Base-by-base conservation (phyloP, 1,284 basidiomycete species). In the Apiotrichum gamsii region DNA sequence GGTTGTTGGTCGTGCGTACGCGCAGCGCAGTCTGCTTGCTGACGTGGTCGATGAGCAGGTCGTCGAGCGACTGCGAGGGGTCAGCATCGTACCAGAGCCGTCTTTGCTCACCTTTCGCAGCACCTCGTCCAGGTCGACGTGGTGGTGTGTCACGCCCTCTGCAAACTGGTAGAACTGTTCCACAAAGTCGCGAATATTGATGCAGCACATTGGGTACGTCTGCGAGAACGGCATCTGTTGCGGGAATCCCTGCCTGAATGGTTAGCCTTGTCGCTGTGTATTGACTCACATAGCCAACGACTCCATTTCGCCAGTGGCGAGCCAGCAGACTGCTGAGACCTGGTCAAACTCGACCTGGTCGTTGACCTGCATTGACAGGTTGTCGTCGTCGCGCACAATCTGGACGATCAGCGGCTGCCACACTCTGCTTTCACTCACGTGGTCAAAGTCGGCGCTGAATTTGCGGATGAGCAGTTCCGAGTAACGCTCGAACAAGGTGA, bases 101-200 rank as follows among this genome's bases (percentile, higher is more conserved):
- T 15, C 30, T 2, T 3, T 45, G 25, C 65, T 46, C 61, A 90
- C 90, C 77, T 85, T 90, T 72, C 85, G 85, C 40, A 98, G 72
- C 11, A 96, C 78, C 52, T 91, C 89, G 64, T 97, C 94, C 21
- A 95, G 88, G 65, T 94, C 89, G 32, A 87, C 79, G 64, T 90
- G 87, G 53, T 91, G 85, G 65, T 94, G 87, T 1, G 85, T 83
- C 9, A 95, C 87, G 2, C 93, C 94, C 58, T 97, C 94, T 0
- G 91, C 84, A 67, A 97, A 99, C 31, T 89, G 83, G 69, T 97
- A 96, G 75, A 97, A 98, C 62, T 91, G 90, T 60, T 94, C 87
- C 23, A 96, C 88, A 62, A 95, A 95, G 40, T 80, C 81, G 30
- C 91, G 84, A 51, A 98, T 90, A 82, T 96, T 88, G 76, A 90